A percentile compares a stretch with the other conserved stretches of the same genome.
These are phyloP conservation scores for Dalechampia spathulata DNA, from an alignment of 441 rosid species.

Conservation along the genomic window DNA sequence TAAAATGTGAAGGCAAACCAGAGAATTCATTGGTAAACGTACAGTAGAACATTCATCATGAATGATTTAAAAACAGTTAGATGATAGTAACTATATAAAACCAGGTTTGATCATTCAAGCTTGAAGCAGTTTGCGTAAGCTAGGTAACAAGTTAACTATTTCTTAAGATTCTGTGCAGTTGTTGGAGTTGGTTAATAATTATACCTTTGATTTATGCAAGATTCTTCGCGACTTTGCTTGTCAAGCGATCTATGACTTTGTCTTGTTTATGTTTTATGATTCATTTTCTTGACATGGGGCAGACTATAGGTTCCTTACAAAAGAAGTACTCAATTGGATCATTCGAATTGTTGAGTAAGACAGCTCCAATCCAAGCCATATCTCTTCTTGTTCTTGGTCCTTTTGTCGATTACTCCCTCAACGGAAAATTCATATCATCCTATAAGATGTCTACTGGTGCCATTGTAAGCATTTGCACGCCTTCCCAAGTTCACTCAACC, in stretches of 20 bases:
- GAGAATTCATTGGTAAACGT: too few species aligned
- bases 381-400: slow-evolving; percentile 89
- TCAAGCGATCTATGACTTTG: background rate
- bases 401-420: slow-evolving; percentile 65
- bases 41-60: too few species aligned
- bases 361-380: slow-evolving; percentile 94
- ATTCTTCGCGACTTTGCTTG: background rate
- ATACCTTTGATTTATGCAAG: too few species aligned
- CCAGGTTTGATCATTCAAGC: too few species aligned
- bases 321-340: slow-evolving; percentile 90
- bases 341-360: slow-evolving; percentile 84
- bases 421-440: slow-evolving; percentile 46
- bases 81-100: too few species aligned
- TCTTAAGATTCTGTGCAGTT: too few species aligned
- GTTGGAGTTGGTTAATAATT: too few species aligned
- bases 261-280: background rate
- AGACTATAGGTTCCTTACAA: slow-evolving; percentile 91
- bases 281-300: slow-evolving; percentile 13
- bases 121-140: too few species aligned
- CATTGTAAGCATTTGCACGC: slow-evolving; percentile 34
- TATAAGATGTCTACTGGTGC: slow-evolving; percentile 74
- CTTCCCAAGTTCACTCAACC: too few species aligned
- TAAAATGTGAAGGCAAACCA: too few species aligned
- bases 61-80: too few species aligned
- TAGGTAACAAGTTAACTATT: too few species aligned